These are phyloP conservation scores for Oryza brachyantha DNA, from an alignment of 176 grass and related monocot genomes.

Conservation along the genomic window DNA sequence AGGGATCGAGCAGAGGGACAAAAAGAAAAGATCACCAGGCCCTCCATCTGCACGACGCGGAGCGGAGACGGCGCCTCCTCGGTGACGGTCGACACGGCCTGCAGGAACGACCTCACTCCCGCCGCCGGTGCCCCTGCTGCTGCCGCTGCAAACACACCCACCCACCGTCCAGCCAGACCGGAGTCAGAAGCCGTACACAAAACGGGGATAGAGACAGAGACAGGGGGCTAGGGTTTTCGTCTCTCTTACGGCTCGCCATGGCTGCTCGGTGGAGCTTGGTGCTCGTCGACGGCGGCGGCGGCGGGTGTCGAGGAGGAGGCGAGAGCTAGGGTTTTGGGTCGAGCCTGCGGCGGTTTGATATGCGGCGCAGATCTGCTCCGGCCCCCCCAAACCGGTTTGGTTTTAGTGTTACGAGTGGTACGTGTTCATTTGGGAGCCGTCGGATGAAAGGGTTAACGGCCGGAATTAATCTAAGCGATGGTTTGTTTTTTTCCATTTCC, in stretches of 20 bases:
- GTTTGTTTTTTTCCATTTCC: no score
- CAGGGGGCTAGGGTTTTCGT: not conserved
- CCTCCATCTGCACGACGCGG: constrained; percentile 93
- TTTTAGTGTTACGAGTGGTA: not conserved
- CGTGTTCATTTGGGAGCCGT: not conserved
- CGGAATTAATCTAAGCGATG: not conserved
- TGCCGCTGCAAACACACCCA: constrained; percentile 22
- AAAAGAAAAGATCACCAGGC: constrained; percentile 65
- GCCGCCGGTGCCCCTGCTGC: constrained; percentile 27
- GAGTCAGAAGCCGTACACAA: not conserved
- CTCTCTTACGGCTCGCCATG: constrained; percentile 70
- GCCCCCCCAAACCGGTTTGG: no score
- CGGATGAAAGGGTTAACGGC: not conserved
- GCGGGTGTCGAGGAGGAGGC: not conserved
- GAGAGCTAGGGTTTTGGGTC: constrained; percentile 44
- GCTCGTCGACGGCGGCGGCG: constrained; percentile 18
- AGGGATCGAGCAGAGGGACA: not conserved
- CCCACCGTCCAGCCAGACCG: not conserved
- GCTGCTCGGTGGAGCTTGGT: constrained; percentile 17
- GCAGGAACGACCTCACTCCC: constrained; percentile 81
- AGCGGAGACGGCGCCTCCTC: constrained; percentile 70
- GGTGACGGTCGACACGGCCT: constrained; percentile 60
- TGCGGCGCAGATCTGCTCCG: constrained; percentile 13
- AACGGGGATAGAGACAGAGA: not conserved
- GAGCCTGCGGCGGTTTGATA: constrained; percentile 12